phyloP scores from a whole-genome alignment of 805 yeast genomes.

The Candida incommunis region DNA sequence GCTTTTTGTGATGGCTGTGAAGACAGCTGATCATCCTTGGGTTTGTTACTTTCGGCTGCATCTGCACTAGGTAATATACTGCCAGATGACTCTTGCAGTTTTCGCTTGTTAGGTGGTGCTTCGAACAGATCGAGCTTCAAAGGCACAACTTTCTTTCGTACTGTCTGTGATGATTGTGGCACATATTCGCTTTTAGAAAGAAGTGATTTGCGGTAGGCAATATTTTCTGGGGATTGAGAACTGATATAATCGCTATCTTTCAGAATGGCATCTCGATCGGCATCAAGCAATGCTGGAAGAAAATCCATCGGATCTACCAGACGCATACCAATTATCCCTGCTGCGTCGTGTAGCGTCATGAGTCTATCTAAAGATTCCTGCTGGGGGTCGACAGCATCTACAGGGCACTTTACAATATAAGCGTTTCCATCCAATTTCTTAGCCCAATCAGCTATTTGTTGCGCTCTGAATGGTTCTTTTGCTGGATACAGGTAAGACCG shows the following conservation, averaged over 20 bases:
- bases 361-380: constrained; percentile 5
- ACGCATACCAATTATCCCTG: constrained; percentile 11
- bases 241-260: neutral
- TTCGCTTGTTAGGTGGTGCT: neutral
- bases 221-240: neutral
- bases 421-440: neutral
- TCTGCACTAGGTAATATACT: too few species aligned
- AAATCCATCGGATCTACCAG: constrained; percentile 18
- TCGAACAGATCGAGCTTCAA: neutral
- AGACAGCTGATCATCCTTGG: too few species aligned
- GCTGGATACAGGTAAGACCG: neutral
- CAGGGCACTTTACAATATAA: constrained; percentile 9
- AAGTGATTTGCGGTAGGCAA: neutral
- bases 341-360: constrained; percentile 10
- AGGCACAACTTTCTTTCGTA: neutral
- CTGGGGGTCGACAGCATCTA: constrained; percentile 3
- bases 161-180: neutral
- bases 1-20: neutral
- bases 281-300: constrained; percentile 13
- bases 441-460: neutral
- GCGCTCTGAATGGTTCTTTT: neutral
- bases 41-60: too few species aligned
- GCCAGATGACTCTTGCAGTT: neutral
- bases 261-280: constrained; percentile 5
- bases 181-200: neutral